Evolutionary conservation across 2,329 filamentous ascomycete genomes (phyloP).

Genomic region (Shiraia sp.): DNA sequence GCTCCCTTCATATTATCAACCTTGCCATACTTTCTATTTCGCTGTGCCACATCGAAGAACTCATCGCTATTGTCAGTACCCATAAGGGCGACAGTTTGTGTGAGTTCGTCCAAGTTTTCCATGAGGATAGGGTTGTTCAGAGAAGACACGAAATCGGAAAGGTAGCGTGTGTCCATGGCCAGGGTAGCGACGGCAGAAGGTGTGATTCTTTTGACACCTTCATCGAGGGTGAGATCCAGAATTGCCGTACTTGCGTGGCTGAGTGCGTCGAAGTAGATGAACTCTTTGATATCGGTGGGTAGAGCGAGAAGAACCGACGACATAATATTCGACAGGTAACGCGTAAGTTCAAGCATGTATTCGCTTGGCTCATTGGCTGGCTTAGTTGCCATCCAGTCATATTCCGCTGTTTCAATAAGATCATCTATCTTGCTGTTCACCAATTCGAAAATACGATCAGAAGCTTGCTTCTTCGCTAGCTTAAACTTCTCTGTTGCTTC

Average conservation of each 20-base stretch:
- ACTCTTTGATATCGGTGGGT: constrained; percentile 94
- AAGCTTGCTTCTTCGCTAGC: constrained; percentile 90
- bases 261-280: constrained; percentile 96
- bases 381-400: constrained; percentile 76
- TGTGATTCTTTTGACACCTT: constrained; percentile 83
- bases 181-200: constrained; percentile 81
- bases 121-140: constrained; percentile 87
- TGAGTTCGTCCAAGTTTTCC: constrained; percentile 87
- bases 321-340: constrained; percentile 95
- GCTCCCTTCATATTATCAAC: constrained; percentile 92
- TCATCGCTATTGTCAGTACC: constrained; percentile 88
- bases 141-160: constrained; percentile 82
- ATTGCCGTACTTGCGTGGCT: constrained; percentile 89
- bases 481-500: constrained; percentile 84
- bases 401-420: constrained; percentile 93
- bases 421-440: constrained; percentile 99
- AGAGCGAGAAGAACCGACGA: constrained; percentile 88
- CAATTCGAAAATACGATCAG: constrained; percentile 96
- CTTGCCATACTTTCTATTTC: constrained; percentile 91
- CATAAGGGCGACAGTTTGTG: constrained; percentile 90
- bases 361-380: constrained; percentile 76
- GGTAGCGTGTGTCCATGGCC: constrained; percentile 79
- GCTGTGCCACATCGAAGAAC: constrained; percentile 87
- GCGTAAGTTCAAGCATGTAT: constrained; percentile 94
- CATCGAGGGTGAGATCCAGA: constrained; percentile 74